Base-by-base conservation (phyloP, 306 rosid species). In the Trifolium dubium region DNA sequence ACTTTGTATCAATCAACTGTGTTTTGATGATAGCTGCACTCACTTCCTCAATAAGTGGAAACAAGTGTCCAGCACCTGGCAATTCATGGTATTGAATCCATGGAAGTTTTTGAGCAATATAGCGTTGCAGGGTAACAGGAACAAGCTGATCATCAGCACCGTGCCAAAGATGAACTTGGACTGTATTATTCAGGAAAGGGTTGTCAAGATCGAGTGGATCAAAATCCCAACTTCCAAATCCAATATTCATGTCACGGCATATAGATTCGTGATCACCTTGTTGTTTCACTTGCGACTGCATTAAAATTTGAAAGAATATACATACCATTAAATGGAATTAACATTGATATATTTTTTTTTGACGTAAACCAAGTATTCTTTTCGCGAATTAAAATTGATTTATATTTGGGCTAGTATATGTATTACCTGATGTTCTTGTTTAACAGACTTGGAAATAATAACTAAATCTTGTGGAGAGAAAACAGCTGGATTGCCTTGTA, bases 81-180 rank as follows among this genome's bases (percentile, higher is more conserved):
- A 88, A n/a, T 84, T 88, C 96, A 80, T 86, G 96, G 80, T 86
- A 90, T 8, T 77, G 84, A 78, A 90, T 83, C 96, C 93, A 85
- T 5, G 96, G 84, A 83, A 86, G 87, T 2, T 85, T 83, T 50
- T 70, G 59, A 5, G 29, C 85, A 58, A 90, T 80, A 34, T 79
- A 83, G 14, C 87, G 86, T 61, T 82, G 89, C 47, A 85, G 68
- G 14, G 6, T 50, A 51, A 56, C 79, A 0, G 85, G 86, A 56
- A 83, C 71, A 23, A 90, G 81, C 44, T 8, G 10, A 73, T 90
- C 91, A 0, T 88, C 90, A 30, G 74, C 85, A 12, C 96, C 93
- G n/a, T 88, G 93, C 96, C 96, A 90, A 35, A 88, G 67, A 82
- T 90, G 90, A 59, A 86, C 89, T 0, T 83, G 69, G 5, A 76